Percentiles rank a stretch among this genome's conserved stretches.
These are phyloP conservation scores for Pyronema domesticum DNA, from an alignment of 495 filamentous ascomycete genomes.

Conservation along the genomic window DNA sequence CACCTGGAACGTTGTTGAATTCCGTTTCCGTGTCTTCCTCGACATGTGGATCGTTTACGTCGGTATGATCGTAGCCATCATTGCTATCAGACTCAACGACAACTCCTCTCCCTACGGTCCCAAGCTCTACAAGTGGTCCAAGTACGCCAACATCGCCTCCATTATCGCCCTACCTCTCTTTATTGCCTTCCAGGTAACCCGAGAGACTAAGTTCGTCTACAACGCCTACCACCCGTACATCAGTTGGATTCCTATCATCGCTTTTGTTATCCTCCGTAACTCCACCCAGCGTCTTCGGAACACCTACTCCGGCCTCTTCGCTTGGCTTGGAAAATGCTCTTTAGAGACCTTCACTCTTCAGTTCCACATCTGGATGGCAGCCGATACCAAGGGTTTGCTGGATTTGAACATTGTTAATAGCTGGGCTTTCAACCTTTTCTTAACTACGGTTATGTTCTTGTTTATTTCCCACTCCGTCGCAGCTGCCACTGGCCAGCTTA, in stretches of 20 bases:
- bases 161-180: conserved; percentile 21
- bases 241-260: conserved; percentile 35
- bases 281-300: conserved; percentile 27
- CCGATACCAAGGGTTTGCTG: conserved; percentile 38
- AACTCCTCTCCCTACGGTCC: conserved; percentile 2
- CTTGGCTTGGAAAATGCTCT: conserved; percentile 37
- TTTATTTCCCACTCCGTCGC: conserved; percentile 27
- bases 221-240: conserved; percentile 37
- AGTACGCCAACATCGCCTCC: conserved; percentile 16
- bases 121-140: conserved; percentile 3
- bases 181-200: conserved; percentile 23
- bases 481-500: conserved; percentile 26
- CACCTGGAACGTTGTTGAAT: conserved; percentile 30
- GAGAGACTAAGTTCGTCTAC: conserved; percentile 29
- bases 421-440: conserved; percentile 21
- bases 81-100: conserved; percentile 22
- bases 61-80: conserved; percentile 34
- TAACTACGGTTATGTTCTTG: conserved; percentile 30
- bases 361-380: conserved; percentile 45
- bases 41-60: conserved; percentile 36
- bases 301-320: conserved; percentile 30
- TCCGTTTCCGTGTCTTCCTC: conserved; percentile 30
- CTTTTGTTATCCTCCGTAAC: conserved; percentile 36
- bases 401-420: conserved; percentile 28
- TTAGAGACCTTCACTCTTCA: conserved; percentile 44